phyloP scores from a whole-genome alignment of 108 stramenopile genomes.

The Nitzschia sp. region DNA sequence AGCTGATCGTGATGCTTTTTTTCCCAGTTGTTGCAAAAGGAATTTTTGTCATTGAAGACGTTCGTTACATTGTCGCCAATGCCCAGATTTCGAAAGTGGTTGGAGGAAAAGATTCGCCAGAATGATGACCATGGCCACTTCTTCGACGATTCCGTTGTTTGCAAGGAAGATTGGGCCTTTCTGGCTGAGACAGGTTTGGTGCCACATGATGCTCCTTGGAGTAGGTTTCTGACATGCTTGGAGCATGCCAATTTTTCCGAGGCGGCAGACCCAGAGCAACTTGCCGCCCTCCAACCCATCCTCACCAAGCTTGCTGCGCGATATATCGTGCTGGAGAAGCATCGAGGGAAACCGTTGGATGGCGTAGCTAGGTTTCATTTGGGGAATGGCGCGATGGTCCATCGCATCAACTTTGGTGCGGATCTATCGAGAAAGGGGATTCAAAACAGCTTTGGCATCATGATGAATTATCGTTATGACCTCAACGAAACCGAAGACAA shows the following conservation, averaged over 20 bases:
- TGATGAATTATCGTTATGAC: slow-evolving; percentile 88
- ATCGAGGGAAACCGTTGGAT: slow-evolving; percentile 77
- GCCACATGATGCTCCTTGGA: slow-evolving; percentile 9
- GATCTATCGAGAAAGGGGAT: slow-evolving; percentile 69
- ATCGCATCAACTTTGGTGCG: slow-evolving; percentile 69
- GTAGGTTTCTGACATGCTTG: slow-evolving; percentile 7
- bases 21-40: background rate
- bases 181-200: slow-evolving; percentile 13
- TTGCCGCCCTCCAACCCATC: slow-evolving; percentile 39
- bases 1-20: background rate
- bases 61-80: slow-evolving; percentile 91
- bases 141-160: slow-evolving; percentile 40
- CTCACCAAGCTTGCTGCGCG: slow-evolving; percentile 70
- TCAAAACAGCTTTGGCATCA: slow-evolving; percentile 72
- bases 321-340: slow-evolving; percentile 67
- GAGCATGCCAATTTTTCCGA: slow-evolving; percentile 1
- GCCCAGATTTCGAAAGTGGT: slow-evolving; percentile 86
- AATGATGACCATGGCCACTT: slow-evolving; percentile 28
- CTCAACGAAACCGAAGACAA: slow-evolving; percentile 60
- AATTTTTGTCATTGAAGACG: slow-evolving; percentile 47
- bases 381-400: slow-evolving; percentile 81
- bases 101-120: slow-evolving; percentile 56
- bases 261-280: background rate
- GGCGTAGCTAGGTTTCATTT: slow-evolving; percentile 86
- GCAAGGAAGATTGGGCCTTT: slow-evolving; percentile 29